These are phyloP conservation scores for Mucor lusitanicus DNA, from an alignment of 371 early-diverging fungal species.

Conservation along the genomic window DNA sequence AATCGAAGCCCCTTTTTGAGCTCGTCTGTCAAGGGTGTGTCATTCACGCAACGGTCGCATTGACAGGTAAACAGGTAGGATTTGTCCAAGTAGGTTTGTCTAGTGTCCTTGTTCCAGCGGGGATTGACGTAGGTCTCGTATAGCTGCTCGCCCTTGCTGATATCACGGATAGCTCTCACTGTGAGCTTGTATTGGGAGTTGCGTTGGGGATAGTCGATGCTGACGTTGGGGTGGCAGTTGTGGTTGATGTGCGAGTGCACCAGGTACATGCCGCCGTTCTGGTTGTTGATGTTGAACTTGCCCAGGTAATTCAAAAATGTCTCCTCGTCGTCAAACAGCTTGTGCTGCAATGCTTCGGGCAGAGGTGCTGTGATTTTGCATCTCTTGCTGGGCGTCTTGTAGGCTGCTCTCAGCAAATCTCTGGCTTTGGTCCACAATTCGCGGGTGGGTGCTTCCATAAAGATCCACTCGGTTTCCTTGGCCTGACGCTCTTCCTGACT, in stretches of 20 bases:
- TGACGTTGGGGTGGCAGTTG: conserved; percentile 56
- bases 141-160: conserved; percentile 61
- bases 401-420: conserved; percentile 47
- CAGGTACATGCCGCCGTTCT: conserved; percentile 67
- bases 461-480: conserved; percentile 67
- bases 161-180: conserved; percentile 56
- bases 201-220: conserved; percentile 55
- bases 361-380: conserved; percentile 58
- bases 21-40: conserved; percentile 51
- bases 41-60: conserved; percentile 61
- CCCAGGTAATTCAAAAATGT: conserved; percentile 65
- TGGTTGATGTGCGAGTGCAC: conserved; percentile 67
- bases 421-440: conserved; percentile 59
- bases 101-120: conserved; percentile 64
- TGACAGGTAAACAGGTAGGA: conserved; percentile 63
- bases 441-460: conserved; percentile 59
- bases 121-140: conserved; percentile 67
- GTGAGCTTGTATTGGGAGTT: conserved; percentile 56
- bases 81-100: conserved; percentile 58
- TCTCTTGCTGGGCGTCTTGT: conserved; percentile 47
- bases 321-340: conserved; percentile 57
- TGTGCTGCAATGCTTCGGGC: conserved; percentile 42
- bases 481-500: conserved; percentile 67
- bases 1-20: conserved; percentile 46
- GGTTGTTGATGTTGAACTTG: conserved; percentile 71